phyloP scores from a whole-genome alignment of 495 filamentous ascomycete species.

The Evansstolkia leycettana region DNA sequence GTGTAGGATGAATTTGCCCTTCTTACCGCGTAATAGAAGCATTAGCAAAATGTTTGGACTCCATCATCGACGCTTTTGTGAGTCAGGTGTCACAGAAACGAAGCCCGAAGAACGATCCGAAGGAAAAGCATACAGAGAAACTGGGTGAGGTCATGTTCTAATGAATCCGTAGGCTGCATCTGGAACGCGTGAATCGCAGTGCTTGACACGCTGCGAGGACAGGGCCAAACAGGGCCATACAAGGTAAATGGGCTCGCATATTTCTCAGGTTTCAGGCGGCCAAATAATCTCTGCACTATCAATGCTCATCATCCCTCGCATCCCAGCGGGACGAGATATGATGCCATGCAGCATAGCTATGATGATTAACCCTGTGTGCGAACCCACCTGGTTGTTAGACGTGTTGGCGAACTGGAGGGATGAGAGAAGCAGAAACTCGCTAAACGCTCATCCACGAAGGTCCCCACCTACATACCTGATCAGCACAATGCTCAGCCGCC shows the following conservation, averaged over 20 bases:
- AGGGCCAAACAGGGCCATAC: neutral
- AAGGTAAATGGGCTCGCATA: constrained; percentile 13
- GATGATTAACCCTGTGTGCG: no score
- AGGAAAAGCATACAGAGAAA: constrained; percentile 1
- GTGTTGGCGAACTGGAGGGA: no score
- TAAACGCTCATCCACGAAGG: no score
- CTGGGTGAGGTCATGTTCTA: constrained; percentile 17
- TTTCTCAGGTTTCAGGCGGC: constrained; percentile 15
- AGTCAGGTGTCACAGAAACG: neutral
- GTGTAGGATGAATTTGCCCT: neutral
- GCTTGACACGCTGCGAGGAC: neutral
- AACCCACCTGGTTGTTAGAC: no score
- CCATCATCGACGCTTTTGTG: neutral
- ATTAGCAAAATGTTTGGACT: neutral
- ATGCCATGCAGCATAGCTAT: no score
- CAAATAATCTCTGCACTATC: constrained; percentile 1
- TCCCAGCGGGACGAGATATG: constrained; percentile 5
- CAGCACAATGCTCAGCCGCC: no score
- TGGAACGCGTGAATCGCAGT: constrained; percentile 3
- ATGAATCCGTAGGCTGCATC: constrained; percentile 5
- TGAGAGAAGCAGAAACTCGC: no score
- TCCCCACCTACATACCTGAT: no score
- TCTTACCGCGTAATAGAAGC: neutral
- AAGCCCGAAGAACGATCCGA: no score
- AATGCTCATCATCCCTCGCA: constrained; percentile 11